These are phyloP conservation scores for Pestalotiopsis sp. DNA, from an alignment of 2,329 filamentous ascomycete genomes.

Conservation along the genomic window DNA sequence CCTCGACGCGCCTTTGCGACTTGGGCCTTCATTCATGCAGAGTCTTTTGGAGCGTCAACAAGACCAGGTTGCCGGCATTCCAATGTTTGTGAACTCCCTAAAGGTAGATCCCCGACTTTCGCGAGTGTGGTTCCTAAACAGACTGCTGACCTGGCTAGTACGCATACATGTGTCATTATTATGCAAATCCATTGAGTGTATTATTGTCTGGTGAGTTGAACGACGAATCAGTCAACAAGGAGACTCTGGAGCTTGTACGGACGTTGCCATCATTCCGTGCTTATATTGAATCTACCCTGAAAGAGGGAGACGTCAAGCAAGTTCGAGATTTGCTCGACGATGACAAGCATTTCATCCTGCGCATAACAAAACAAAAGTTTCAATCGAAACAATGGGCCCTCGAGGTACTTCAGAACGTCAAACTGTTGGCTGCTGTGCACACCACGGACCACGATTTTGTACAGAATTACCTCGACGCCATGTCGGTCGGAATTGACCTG, in stretches of 20 bases:
- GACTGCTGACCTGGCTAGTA: slow-evolving; percentile 50
- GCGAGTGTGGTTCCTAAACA: not conserved
- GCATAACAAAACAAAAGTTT: slow-evolving; percentile 34
- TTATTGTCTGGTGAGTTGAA: slow-evolving; percentile 46
- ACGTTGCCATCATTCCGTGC: slow-evolving; percentile 68
- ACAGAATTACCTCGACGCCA: slow-evolving; percentile 60
- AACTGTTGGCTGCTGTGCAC: slow-evolving; percentile 41
- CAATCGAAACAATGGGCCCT: slow-evolving; percentile 38
- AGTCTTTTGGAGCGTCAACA: slow-evolving; percentile 70
- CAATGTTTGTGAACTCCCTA: slow-evolving; percentile 68
- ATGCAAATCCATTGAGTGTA: slow-evolving; percentile 72
- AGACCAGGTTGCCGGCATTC: slow-evolving; percentile 75
- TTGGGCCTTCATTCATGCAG: slow-evolving; percentile 64
- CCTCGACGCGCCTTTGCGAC: slow-evolving; percentile 53
- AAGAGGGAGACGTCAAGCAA: slow-evolving; percentile 39
- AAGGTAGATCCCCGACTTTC: slow-evolving; percentile 51
- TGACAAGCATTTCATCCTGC: slow-evolving; percentile 51
- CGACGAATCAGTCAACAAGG: slow-evolving; percentile 45
- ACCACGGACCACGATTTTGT: slow-evolving; percentile 39
- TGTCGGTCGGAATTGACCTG: slow-evolving; percentile 53
- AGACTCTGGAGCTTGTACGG: slow-evolving; percentile 68
- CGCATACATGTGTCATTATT: slow-evolving; percentile 84
- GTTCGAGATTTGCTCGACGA: slow-evolving; percentile 60
- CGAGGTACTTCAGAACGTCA: slow-evolving; percentile 48
- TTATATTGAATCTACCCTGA: slow-evolving; percentile 49